Base-by-base conservation (phyloP, 2,329 filamentous ascomycete species). In the Clarireedia sp. region DNA sequence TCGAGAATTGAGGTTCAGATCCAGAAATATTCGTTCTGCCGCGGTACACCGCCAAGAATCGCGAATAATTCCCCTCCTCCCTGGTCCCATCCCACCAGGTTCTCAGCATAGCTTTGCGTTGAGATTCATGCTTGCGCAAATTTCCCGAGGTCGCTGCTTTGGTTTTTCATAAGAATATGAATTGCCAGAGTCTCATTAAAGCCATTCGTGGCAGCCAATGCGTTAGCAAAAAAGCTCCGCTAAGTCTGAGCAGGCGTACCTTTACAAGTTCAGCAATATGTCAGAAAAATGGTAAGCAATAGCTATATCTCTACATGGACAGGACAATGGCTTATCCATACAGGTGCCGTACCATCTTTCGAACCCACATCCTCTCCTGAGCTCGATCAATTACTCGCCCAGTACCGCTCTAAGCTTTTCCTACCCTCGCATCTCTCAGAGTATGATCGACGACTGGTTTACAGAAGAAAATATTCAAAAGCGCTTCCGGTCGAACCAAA, bases 331-430 rank as follows among this genome's bases (percentile, higher is more conserved):
- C 48, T 54, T 56, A 56, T 40, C 10, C 9, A 12, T 33, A 24
- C 48, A 67, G 63, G 57, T 45, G 60, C 55, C 48, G 59, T 69
- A 26, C 65, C 68, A 24, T 55, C 61, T 10, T 67, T 67, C 55
- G 84, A 84, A 65, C 67, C 71, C 51, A 77, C 79, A 4, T 78
- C 78, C 14, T 77, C 78, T 44, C 60, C 73, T 21, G 72, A 80
- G 54, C 75, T 87, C 57, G 77, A 85, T 66, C 56, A 67, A 12
- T 64, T 76, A 33, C 77, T 87, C 58, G 67, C 69, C 41, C 69
- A 64, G 21, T 75, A 86, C 65, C 80, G 83, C 60, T 70, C 75
- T 46, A 78, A 78, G 62, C 75, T 84, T 67, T 78, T 87, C 66
- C 70, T 87, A 43, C 83, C 83, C n/a, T 70, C 75, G 33, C 79